Conservation (phyloP, 169 alveolate species). For the Cryptosporidium tyzzeri region DNA sequence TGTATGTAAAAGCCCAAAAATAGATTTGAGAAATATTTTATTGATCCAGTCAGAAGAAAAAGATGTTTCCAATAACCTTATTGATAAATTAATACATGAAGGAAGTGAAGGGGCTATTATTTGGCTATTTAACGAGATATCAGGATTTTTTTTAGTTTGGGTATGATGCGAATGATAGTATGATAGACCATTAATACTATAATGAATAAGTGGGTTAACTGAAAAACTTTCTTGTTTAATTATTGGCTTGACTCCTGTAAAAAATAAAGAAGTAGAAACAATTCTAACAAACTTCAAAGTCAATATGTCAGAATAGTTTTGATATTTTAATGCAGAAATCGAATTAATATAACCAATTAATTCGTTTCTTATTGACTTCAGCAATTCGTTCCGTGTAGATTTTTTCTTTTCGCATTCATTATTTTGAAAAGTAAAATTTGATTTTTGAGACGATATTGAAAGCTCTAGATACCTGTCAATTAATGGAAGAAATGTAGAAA, state of each 20-base stretch:
- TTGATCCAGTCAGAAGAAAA: slow-evolving; percentile 61
- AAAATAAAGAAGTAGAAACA: slow-evolving; percentile 50
- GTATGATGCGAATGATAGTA: slow-evolving; percentile 36
- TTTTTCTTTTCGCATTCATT: not conserved
- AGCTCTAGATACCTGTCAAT: slow-evolving; percentile 63
- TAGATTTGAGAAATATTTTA: slow-evolving; percentile 50
- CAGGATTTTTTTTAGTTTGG: not conserved
- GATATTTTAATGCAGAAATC: not conserved
- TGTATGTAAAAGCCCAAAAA: slow-evolving; percentile 55
- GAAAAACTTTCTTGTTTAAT: slow-evolving; percentile 9
- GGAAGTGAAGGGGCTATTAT: slow-evolving; percentile 22
- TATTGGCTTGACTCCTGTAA: slow-evolving; percentile 52
- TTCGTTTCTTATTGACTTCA: slow-evolving; percentile 54
- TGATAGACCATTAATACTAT: slow-evolving; percentile 22
- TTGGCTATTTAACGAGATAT: slow-evolving; percentile 12
- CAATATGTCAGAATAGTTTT: slow-evolving; percentile 6
- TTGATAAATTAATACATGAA: slow-evolving; percentile 63
- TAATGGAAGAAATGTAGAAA: slow-evolving; percentile 47
- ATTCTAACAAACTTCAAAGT: slow-evolving; percentile 34
- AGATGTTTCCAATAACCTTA: slow-evolving; percentile 46
- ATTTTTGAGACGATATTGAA: slow-evolving; percentile 34
- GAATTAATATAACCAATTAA: slow-evolving; percentile 38
- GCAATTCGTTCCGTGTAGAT: slow-evolving; percentile 18
- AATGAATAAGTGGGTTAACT: not conserved
- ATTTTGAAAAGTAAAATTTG: slow-evolving; percentile 3